phyloP scores from a whole-genome alignment of 176 grass and related monocot species.

The Rhynchospora tenuis region DNA sequence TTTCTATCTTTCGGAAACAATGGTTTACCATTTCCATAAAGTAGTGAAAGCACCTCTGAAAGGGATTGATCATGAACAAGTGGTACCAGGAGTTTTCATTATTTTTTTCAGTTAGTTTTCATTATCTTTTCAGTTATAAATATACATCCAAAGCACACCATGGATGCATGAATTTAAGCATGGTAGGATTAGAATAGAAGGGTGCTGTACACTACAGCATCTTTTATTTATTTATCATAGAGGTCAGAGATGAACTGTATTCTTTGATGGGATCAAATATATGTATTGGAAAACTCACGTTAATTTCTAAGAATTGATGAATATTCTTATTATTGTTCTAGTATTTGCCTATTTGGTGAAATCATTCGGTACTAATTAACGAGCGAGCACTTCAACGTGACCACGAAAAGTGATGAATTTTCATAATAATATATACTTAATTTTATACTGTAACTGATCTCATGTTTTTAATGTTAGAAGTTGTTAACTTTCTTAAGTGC shows the following conservation, averaged over 20 bases:
- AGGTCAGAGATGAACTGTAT: not conserved
- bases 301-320: too few species aligned
- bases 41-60: constrained; percentile 15
- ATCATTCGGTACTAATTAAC: not conserved
- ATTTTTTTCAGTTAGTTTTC: not conserved
- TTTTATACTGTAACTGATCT: too few species aligned
- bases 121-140: not conserved
- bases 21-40: constrained; percentile 26
- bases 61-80: constrained; percentile 18
- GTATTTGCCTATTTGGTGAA: too few species aligned
- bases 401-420: too few species aligned
- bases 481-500: too few species aligned
- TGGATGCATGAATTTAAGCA: not conserved
- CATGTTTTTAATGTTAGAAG: too few species aligned
- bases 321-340: too few species aligned
- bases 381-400: not conserved
- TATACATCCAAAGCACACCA: not conserved
- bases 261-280: not conserved
- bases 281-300: too few species aligned
- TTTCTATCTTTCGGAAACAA: constrained; percentile 25
- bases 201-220: not conserved
- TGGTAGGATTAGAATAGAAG: not conserved
- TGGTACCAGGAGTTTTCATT: not conserved
- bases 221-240: not conserved
- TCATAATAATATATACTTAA: too few species aligned